phyloP scores from a whole-genome alignment of 352 stramenopile species.

The Plasmopara muralis region DNA sequence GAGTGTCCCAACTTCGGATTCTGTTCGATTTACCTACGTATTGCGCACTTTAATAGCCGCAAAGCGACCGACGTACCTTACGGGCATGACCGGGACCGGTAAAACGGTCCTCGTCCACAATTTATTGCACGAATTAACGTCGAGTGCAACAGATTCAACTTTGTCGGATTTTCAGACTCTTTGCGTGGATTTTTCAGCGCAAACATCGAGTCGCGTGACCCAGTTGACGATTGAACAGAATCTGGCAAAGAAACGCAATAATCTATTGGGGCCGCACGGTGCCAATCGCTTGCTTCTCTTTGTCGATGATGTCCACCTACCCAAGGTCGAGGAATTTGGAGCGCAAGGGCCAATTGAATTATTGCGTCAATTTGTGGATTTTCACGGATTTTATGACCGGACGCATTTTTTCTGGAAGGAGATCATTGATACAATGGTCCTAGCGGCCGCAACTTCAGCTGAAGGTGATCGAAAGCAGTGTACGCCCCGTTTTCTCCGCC shows the following conservation, averaged over 20 bases:
- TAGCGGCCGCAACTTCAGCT: conserved; percentile 86
- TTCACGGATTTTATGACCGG: conserved; percentile 94
- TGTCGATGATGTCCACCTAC: conserved; percentile 95
- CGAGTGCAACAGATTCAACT: conserved; percentile 11
- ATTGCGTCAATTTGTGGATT: conserved; percentile 92
- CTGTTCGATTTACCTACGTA: conserved; percentile 61
- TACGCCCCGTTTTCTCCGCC: conserved; percentile 90
- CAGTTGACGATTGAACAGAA: conserved; percentile 90
- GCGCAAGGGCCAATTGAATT: conserved; percentile 92
- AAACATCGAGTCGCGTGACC: conserved; percentile 86
- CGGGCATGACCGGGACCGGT: conserved; percentile 82
- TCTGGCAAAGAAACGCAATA: conserved; percentile 94
- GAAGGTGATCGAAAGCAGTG: conserved; percentile 80
- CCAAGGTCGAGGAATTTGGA: conserved; percentile 91
- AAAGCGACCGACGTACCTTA: conserved; percentile 83
- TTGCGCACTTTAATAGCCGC: conserved; percentile 45
- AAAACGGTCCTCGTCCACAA: conserved; percentile 87
- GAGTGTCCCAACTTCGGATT: conserved; percentile 70
- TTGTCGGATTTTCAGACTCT: conserved; percentile 64
- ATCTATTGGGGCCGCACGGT: conserved; percentile 83
- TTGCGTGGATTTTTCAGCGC: conserved; percentile 89
- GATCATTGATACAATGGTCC: conserved; percentile 89
- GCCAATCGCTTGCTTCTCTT: conserved; percentile 90
- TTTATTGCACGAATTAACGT: conserved; percentile 51
- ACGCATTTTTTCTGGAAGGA: conserved; percentile 97